A percentile compares a stretch with the other conserved stretches of the same genome.
Evolutionary conservation across 257 asterid species (phyloP).

Genomic region (Catharanthus roseus): DNA sequence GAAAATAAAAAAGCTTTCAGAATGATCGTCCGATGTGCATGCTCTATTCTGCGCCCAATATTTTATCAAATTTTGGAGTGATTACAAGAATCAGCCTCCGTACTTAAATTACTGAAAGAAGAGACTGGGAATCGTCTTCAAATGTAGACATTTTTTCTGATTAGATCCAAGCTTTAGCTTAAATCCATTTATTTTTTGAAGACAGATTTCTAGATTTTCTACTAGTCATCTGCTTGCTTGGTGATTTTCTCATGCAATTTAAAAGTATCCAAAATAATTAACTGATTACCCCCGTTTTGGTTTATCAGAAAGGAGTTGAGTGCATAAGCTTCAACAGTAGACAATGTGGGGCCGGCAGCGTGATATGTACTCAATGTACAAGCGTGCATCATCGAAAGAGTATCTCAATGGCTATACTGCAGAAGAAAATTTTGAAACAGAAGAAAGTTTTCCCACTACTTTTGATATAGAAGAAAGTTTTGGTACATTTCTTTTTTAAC

Average conservation of each 20-base stretch:
- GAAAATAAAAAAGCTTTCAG: not conserved
- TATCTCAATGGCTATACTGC: slow-evolving; percentile 37
- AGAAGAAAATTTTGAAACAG: slow-evolving; percentile 41
- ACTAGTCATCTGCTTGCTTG: not conserved
- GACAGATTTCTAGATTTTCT: not conserved
- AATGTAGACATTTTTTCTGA: not conserved
- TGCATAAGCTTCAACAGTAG: slow-evolving; percentile 20
- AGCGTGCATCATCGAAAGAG: slow-evolving; percentile 60
- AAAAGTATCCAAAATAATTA: not conserved
- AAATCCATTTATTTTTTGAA: not conserved
- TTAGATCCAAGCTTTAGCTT: not conserved
- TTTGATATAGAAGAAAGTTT: not conserved
- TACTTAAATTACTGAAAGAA: not conserved
- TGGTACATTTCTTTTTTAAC: slow-evolving; percentile 27
- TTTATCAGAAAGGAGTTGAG: slow-evolving; percentile 27
- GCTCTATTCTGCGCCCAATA: too few species aligned
- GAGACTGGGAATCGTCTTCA: not conserved
- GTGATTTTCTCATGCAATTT: not conserved
- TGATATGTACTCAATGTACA: slow-evolving; percentile 48
- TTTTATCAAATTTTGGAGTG: not conserved
- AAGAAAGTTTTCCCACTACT: slow-evolving; percentile 27
- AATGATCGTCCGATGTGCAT: too few species aligned
- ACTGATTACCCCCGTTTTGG: not conserved
- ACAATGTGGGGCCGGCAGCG: slow-evolving; percentile 46
- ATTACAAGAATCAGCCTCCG: not conserved